These are phyloP conservation scores for Ciborinia camelliae DNA, from an alignment of 2,329 filamentous ascomycete genomes.

Conservation along the genomic window DNA sequence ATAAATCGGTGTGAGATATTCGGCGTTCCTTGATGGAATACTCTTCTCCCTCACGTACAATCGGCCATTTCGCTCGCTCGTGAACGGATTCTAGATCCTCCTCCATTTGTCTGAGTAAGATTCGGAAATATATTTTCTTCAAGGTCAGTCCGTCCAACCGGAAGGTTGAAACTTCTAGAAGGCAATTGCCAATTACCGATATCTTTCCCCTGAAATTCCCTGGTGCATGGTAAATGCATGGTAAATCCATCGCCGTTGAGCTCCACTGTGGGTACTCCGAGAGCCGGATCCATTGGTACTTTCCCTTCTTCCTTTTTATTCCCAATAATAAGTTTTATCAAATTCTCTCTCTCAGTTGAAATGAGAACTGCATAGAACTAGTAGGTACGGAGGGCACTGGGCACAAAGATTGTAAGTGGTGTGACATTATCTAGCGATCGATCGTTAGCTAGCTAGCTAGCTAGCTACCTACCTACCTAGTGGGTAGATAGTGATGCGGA, in stretches of 20 bases:
- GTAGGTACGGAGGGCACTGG: too few relatives aligned
- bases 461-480: too few relatives aligned
- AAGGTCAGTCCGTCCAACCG: background rate
- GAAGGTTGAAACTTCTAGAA: slow-evolving; percentile 15
- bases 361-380: background rate
- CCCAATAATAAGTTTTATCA: background rate
- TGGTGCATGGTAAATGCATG: too few relatives aligned
- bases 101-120: background rate
- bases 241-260: slow-evolving; percentile 9
- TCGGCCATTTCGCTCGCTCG: background rate
- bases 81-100: background rate
- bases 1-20: background rate
- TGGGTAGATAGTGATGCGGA: background rate
- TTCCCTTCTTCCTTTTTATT: slow-evolving; percentile 2
- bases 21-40: background rate
- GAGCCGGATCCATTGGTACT: background rate
- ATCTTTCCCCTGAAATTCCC: slow-evolving; percentile 7
- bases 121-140: slow-evolving; percentile 4
- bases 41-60: background rate
- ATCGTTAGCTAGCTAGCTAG: background rate
- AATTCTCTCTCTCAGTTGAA: too few relatives aligned
- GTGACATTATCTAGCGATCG: background rate
- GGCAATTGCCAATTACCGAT: slow-evolving; percentile 21
- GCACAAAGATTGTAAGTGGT: background rate
- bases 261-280: background rate